These are phyloP conservation scores for Pythium phragmiticola DNA, from an alignment of 352 stramenopile genomes.

Conservation along the genomic window DNA sequence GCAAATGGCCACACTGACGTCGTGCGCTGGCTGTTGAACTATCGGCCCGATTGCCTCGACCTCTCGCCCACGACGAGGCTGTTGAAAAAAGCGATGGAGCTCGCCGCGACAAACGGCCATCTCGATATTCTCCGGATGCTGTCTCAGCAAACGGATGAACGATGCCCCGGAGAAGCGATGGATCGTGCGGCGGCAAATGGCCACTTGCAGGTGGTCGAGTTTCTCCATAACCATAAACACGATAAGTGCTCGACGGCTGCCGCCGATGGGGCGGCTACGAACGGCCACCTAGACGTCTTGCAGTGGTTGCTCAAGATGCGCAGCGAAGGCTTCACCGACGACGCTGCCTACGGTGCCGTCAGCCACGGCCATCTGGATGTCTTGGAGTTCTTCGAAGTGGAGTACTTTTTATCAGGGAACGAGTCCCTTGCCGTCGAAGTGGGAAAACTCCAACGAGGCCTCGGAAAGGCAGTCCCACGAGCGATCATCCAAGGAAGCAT, in stretches of 20 bases:
- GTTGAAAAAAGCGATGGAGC: conserved; percentile 5
- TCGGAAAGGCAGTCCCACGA: neutral
- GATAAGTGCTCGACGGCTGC: conserved; percentile 7
- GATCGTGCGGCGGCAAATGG: conserved; percentile 25
- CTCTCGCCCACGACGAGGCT: neutral
- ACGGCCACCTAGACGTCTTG: conserved; percentile 14
- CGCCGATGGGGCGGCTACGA: neutral
- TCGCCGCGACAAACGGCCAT: conserved; percentile 16
- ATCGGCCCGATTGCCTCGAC: neutral
- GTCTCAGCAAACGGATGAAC: conserved; percentile 4
- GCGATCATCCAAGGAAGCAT: neutral
- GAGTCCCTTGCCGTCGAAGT: neutral
- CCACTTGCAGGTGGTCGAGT: conserved; percentile 21
- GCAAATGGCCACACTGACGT: conserved; percentile 13
- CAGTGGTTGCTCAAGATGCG: conserved; percentile 10
- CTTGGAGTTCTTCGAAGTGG: neutral
- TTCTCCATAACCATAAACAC: conserved; percentile 1
- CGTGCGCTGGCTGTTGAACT: conserved; percentile 16
- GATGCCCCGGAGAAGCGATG: conserved; percentile 20
- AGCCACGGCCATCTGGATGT: neutral
- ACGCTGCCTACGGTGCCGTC: neutral
- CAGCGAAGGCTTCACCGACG: neutral
- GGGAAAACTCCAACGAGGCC: neutral
- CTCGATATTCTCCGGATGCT: conserved; percentile 20
- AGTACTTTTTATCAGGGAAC: neutral